Percentiles rank a stretch among this genome's conserved stretches.
Conservation (phyloP, 176 grass and related monocot genomes). For the Oryza australiensis region DNA sequence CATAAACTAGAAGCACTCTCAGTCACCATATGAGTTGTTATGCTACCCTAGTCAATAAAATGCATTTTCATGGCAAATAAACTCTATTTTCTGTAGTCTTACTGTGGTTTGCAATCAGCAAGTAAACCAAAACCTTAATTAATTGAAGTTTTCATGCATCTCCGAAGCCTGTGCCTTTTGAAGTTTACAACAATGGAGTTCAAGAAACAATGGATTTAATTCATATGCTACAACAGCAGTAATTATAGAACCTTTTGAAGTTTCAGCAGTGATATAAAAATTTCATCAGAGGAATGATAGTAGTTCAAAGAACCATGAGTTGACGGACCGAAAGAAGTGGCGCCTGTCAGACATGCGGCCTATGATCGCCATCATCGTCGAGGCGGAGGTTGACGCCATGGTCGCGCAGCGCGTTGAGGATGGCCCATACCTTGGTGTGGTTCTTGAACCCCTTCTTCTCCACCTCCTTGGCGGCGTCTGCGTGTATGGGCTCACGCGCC, state of each 20-base stretch:
- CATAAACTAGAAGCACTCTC: constrained; percentile 37
- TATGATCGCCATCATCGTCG: constrained; percentile 44
- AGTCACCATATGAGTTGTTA: background rate
- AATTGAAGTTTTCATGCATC: background rate
- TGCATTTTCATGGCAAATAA: background rate
- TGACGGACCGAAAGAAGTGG: background rate
- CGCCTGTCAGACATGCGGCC: constrained; percentile 34
- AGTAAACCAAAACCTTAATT: background rate
- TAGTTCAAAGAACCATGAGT: background rate
- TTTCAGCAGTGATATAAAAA: constrained; percentile 1
- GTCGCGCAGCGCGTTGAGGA: constrained; percentile 64
- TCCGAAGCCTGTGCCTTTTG: background rate
- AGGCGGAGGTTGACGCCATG: constrained; percentile 67
- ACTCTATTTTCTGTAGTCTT: background rate
- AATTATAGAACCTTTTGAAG: background rate
- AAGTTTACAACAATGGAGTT: background rate
- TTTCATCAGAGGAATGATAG: background rate
- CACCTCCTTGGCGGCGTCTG: constrained; percentile 65
- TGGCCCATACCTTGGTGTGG: constrained; percentile 75
- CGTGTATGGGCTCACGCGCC: constrained; percentile 66
- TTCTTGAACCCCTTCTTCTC: constrained; percentile 93
- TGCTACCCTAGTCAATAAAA: background rate
- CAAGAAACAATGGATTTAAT: background rate
- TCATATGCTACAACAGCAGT: background rate
- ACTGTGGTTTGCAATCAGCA: background rate